Evolutionary conservation across 2,329 filamentous ascomycete genomes (phyloP).

Genomic region (Lasiodiplodia citricola): DNA sequence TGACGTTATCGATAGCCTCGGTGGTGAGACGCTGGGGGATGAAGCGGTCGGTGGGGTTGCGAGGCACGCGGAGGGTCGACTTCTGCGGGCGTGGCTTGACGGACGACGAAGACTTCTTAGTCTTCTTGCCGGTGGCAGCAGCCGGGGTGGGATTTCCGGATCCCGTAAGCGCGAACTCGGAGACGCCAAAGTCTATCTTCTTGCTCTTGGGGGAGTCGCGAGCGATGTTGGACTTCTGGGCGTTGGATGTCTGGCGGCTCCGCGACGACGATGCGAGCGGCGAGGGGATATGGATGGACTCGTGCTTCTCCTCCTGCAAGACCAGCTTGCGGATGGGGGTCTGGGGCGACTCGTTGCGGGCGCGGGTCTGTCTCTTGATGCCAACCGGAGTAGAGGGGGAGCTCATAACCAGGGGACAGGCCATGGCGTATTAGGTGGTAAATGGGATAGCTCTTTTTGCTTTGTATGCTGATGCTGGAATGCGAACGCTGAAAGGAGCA

Average conservation of each 20-base stretch:
- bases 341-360: constrained; percentile 20
- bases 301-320: constrained; percentile 26
- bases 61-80: constrained; percentile 38
- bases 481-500: constrained; percentile 10
- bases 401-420: constrained; percentile 27
- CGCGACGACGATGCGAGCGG: constrained; percentile 20
- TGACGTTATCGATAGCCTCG: constrained; percentile 82
- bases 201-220: constrained; percentile 76
- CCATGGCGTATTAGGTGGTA: constrained; percentile 21
- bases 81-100: constrained; percentile 38
- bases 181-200: constrained; percentile 88
- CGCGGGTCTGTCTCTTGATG: constrained; percentile 25
- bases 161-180: constrained; percentile 88
- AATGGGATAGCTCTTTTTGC: constrained; percentile 4
- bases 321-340: constrained; percentile 27
- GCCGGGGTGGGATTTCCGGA: constrained; percentile 64
- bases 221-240: constrained; percentile 96
- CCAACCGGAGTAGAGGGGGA: constrained; percentile 24
- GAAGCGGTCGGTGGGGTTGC: constrained; percentile 86
- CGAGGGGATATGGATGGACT: constrained; percentile 25
- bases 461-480: constrained; percentile 9
- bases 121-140: constrained; percentile 56
- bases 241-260: constrained; percentile 55
- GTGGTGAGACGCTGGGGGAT: constrained; percentile 93
- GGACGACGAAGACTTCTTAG: constrained; percentile 41